A percentile compares a stretch with the other conserved stretches of the same genome.
Evolutionary conservation across 495 filamentous ascomycete species (phyloP).

Genomic region (Cladorrhinum samala): DNA sequence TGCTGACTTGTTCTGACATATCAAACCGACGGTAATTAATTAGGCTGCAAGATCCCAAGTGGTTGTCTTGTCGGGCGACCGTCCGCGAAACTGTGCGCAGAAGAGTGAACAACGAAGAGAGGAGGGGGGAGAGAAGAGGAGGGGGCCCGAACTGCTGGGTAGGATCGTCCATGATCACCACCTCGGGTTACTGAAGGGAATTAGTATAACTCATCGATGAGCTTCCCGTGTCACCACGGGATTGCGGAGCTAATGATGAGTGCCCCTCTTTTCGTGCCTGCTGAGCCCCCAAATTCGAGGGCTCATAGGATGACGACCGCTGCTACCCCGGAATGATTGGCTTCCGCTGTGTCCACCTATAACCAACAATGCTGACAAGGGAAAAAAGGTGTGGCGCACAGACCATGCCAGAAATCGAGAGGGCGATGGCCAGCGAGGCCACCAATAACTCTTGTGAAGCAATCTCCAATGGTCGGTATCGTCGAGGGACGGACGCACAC

Average conservation of each 20-base stretch:
- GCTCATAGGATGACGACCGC: not conserved
- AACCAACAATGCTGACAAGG: not conserved
- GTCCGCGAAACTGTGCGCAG: not conserved
- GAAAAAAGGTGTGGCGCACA: not conserved
- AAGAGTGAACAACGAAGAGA: not conserved
- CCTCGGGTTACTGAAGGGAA: too few species aligned
- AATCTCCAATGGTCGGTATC: too few species aligned
- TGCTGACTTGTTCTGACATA: not conserved
- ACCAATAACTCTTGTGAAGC: constrained; percentile 12
- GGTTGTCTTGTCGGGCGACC: not conserved
- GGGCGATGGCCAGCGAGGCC: constrained; percentile 14
- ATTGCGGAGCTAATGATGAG: not conserved
- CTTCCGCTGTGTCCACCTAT: not conserved
- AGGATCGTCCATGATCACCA: not conserved
- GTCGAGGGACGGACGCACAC: not conserved
- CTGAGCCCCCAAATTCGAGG: not conserved
- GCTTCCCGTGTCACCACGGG: not conserved
- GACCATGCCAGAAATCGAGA: not conserved
- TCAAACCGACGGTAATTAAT: not conserved
- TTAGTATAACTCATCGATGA: too few species aligned
- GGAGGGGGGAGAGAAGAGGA: not conserved
- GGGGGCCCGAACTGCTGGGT: not conserved
- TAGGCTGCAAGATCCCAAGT: not conserved
- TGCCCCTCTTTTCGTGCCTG: not conserved
- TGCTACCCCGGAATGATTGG: not conserved